A percentile compares a stretch with the other conserved stretches of the same genome.
Evolutionary conservation across 495 filamentous ascomycete species (phyloP).

Genomic region (Thozetella sp.): DNA sequence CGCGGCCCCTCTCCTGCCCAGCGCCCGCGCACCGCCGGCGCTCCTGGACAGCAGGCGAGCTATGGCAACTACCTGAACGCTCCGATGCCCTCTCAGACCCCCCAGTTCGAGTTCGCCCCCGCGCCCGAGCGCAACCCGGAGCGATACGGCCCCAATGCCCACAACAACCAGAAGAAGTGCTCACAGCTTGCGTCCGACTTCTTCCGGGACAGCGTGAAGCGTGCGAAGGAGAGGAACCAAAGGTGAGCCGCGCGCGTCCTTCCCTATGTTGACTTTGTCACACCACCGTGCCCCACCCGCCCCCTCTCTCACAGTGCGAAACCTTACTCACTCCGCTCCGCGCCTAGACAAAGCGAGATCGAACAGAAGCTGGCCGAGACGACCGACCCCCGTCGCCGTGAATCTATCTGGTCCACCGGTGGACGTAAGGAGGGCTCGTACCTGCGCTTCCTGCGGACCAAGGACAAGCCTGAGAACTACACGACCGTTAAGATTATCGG

Average conservation of each 20-base stretch:
- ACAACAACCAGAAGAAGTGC: slow-evolving; percentile 76
- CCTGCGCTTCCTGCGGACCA: slow-evolving; percentile 90
- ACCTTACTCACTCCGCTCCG: background rate
- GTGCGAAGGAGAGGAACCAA: slow-evolving; percentile 87
- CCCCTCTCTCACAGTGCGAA: background rate
- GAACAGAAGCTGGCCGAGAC: slow-evolving; percentile 79
- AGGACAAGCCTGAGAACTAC: slow-evolving; percentile 91
- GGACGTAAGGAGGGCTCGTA: slow-evolving; percentile 87
- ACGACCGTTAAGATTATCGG: slow-evolving; percentile 95
- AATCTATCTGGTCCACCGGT: slow-evolving; percentile 74
- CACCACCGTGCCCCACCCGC: background rate
- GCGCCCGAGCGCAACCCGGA: slow-evolving; percentile 75
- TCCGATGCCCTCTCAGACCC: slow-evolving; percentile 55
- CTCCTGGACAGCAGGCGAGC: slow-evolving; percentile 52
- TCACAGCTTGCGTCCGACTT: slow-evolving; percentile 81
- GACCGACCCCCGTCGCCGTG: slow-evolving; percentile 69
- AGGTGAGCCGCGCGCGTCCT: slow-evolving; percentile 71
- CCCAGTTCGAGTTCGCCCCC: slow-evolving; percentile 52
- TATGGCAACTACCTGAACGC: slow-evolving; percentile 68
- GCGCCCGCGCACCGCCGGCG: slow-evolving; percentile 78
- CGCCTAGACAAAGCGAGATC: slow-evolving; percentile 79
- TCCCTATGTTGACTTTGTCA: background rate
- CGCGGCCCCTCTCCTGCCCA: slow-evolving; percentile 72
- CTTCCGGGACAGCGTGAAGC: slow-evolving; percentile 94
- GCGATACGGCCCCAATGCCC: slow-evolving; percentile 62